Evolutionary conservation across 2,329 filamentous ascomycete species (phyloP), one percentile per base, ranked within the genome.

Genomic region (Trichoderma sp.): DNA sequence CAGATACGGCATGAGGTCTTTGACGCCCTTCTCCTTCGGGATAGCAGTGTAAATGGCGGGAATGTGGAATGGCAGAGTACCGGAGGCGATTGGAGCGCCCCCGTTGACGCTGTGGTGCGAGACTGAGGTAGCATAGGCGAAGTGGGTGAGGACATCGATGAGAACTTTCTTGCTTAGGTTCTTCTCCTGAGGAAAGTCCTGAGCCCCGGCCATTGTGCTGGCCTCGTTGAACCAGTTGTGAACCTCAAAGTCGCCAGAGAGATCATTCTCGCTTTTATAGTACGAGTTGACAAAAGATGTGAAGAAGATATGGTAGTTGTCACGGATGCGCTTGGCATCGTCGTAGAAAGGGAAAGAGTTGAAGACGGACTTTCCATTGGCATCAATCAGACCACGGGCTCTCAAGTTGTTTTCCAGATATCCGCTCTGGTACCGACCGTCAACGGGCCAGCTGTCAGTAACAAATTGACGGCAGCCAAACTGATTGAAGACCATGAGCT

Each of bases 181-280:
- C 34, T 82, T 75, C 1, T 79, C 79, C 69, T 79, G 64, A 0
- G 83, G 84, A 1, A 74, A 71, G n/a, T 50, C 43, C n/a, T 50
- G 43, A 12, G 43, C n/a, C 43, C 20, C 12, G 43, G 43, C 43
- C 43, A 1, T 1, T 2, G 76, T 77, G 63, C 77, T 80, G 28
- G 81, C 82, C 77, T 86, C 84, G 2, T 65, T 58, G 32, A 84
- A 78, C 84, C 84, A 86, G n/a, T 77, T 77, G 69, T 83, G 80
- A 1, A 86, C 75, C 71, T 86, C 85, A 0, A 59, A 26, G 73
- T 87, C 85, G 4, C 70, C 66, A 1, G 69, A 65, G 11, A 86
- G 73, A 7, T 76, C 76, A 1, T 67, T 63, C 61, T 82, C 77
- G 32, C 73, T 74, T 2, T 71, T 4, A 76, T 87, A 87, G 76